These are phyloP conservation scores for Hanseniaspora mollemarum DNA, from an alignment of 805 yeast species.

Conservation along the genomic window DNA sequence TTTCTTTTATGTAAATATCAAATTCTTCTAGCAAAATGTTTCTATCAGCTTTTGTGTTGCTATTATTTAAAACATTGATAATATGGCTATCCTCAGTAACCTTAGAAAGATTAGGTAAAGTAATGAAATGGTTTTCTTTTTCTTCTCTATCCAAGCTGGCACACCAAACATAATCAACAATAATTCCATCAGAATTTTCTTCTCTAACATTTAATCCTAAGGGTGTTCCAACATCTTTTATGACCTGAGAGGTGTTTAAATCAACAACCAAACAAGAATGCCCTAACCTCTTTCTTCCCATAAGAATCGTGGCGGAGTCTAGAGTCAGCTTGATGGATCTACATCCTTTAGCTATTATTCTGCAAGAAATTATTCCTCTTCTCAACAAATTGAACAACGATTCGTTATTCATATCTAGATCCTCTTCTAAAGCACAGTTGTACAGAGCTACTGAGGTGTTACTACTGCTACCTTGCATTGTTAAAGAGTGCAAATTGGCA, in stretches of 20 bases:
- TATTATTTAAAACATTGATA: neutral
- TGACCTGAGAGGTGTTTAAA: constrained; percentile 10
- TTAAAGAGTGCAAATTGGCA: constrained; percentile 10
- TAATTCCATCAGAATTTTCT: constrained; percentile 9
- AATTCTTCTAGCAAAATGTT: constrained; percentile 7
- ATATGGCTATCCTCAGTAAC: neutral
- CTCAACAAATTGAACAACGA: constrained; percentile 8
- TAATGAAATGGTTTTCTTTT: constrained; percentile 24
- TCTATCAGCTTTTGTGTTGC: neutral
- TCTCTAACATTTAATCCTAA: constrained; percentile 13
- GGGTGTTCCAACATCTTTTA: constrained; percentile 13
- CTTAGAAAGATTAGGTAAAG: constrained; percentile 11
- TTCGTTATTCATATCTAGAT: constrained; percentile 10
- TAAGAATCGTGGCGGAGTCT: constrained; percentile 8
- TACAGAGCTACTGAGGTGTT: constrained; percentile 3
- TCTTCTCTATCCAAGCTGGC: constrained; percentile 15
- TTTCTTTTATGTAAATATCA: constrained; percentile 8
- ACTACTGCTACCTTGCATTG: constrained; percentile 14
- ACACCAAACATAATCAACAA: constrained; percentile 20
- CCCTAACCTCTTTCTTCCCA: constrained; percentile 15
- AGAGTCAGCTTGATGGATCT: constrained; percentile 2
- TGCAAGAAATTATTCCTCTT: constrained; percentile 14
- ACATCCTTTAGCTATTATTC: constrained; percentile 13
- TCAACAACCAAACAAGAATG: constrained; percentile 15
- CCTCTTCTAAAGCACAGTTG: constrained; percentile 8